Conservation (phyloP, 2,329 filamentous ascomycete genomes). For the Diaporthe nobilis region DNA sequence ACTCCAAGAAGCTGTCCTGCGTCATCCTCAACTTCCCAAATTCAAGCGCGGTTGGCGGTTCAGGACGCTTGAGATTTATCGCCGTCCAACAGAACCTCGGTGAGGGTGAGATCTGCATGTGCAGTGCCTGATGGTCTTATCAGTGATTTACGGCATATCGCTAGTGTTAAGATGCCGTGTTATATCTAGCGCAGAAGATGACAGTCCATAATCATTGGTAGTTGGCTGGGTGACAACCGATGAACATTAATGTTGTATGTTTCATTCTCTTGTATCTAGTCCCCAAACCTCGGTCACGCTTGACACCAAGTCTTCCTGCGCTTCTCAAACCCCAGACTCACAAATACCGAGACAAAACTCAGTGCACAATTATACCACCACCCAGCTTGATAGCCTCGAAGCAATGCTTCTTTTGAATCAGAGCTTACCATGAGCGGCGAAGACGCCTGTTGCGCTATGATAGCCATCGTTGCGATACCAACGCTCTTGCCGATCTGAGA, state of each 20-base stretch:
- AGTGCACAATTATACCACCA: constrained; percentile 3
- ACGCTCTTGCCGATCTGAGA: constrained; percentile 69
- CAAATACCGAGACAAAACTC: neutral
- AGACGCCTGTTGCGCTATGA: constrained; percentile 53
- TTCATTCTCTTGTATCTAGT: neutral
- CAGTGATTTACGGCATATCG: too few species aligned
- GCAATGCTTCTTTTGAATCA: neutral
- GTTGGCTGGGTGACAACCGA: too few species aligned
- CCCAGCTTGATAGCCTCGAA: neutral
- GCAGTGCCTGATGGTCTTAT: too few species aligned
- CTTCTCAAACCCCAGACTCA: constrained; percentile 3
- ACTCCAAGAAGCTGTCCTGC: neutral
- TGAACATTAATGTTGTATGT: neutral
- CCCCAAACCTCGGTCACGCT: neutral
- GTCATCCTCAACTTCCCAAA: neutral
- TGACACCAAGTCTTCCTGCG: neutral
- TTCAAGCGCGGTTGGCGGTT: neutral
- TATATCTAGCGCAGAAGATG: neutral
- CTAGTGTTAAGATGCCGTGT: neutral
- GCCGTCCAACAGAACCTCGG: too few species aligned
- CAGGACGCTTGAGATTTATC: too few species aligned
- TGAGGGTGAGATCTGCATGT: too few species aligned
- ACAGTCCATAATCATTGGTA: too few species aligned
- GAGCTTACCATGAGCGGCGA: constrained; percentile 47
- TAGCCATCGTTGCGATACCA: constrained; percentile 64